Base-by-base conservation (phyloP, 2,329 filamentous ascomycete genomes). In the Aspergillus phoenicis region DNA sequence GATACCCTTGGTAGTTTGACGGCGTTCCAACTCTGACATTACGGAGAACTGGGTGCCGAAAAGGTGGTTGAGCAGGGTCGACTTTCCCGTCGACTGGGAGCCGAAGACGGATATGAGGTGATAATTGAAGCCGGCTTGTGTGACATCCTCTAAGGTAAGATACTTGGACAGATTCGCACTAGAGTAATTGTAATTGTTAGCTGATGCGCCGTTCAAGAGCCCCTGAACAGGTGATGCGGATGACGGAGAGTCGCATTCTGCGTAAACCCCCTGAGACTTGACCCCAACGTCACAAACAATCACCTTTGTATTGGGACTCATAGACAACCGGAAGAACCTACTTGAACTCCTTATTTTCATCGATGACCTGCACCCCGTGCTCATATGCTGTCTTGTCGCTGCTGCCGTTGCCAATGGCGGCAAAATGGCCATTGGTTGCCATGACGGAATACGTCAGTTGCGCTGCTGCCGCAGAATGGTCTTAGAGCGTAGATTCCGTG, bases 61-160 rank as follows among this genome's bases (percentile, higher is more conserved):
- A 60, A 99, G 88, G 78, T 94, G 85, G 82, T 99, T 99, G 66
- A 99, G 87, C 49, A 99, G 85, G 5, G 95, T 99, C 49, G 95
- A 98, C 82, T 99, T 99, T 69, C 95, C 95, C 38, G 95, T 99
- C 22, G 95, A 98, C 83, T 99, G 95, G 60, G 94, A 98, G 47
- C 95, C 95, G 77, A 99, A 99, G 72, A 99, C 95, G 72, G 94
- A 97, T 75, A 99, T 97, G 74, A 99, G 87, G 79, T 99, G 95
- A 81, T 99, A 99, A 82, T 98, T 97, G 86, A 99, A 99, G 73
- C 95, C 95, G 65, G 93, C 88, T 63, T 91, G 88, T 68, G 92
- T 90, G 69, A 97, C 88, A 72, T 90, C 84, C 75, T 93, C 91
- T 66, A 88, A 81, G 67, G 86, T 85, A 68, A 99, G 87, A 77